Percentiles rank a stretch among this genome's conserved stretches.
Conservation (phyloP, 768 basidiomycete genomes). For the Phlegmacium glaucopus region DNA sequence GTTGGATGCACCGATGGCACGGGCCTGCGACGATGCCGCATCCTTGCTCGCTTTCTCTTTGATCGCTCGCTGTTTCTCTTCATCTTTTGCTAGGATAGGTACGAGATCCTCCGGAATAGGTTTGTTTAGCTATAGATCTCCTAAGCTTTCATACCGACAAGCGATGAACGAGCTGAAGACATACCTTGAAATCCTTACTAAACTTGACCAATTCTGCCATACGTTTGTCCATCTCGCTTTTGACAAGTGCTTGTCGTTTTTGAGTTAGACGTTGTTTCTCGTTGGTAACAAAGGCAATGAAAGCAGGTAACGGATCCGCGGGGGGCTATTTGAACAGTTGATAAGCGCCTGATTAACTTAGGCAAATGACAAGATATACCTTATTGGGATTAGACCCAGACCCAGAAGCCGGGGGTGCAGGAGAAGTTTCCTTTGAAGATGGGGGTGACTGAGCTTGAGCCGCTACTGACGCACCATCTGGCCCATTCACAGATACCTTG, state of each 20-base stretch:
- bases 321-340: conserved; percentile 43
- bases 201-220: conserved; percentile 93
- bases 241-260: conserved; percentile 85
- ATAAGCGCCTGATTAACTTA: conserved; percentile 1
- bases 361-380: conserved; percentile 27
- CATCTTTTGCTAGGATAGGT: conserved; percentile 89
- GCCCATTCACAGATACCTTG: conserved; percentile 73
- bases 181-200: conserved; percentile 90
- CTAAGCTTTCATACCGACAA: background rate
- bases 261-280: conserved; percentile 89
- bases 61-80: conserved; percentile 83
- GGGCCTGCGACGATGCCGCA: conserved; percentile 61
- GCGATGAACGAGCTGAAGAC: conserved; percentile 13
- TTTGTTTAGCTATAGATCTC: conserved; percentile 68
- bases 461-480: conserved; percentile 58
- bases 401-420: conserved; percentile 40
- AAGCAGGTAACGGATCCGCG: conserved; percentile 76
- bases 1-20: conserved; percentile 62
- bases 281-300: conserved; percentile 89
- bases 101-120: conserved; percentile 95
- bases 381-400: conserved; percentile 28
- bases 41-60: conserved; percentile 72
- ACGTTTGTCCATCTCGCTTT: conserved; percentile 93
- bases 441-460: conserved; percentile 40
- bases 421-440: conserved; percentile 63